Conservation (phyloP, 1,284 basidiomycete genomes). For the Tetrapyrgos nigripes region DNA sequence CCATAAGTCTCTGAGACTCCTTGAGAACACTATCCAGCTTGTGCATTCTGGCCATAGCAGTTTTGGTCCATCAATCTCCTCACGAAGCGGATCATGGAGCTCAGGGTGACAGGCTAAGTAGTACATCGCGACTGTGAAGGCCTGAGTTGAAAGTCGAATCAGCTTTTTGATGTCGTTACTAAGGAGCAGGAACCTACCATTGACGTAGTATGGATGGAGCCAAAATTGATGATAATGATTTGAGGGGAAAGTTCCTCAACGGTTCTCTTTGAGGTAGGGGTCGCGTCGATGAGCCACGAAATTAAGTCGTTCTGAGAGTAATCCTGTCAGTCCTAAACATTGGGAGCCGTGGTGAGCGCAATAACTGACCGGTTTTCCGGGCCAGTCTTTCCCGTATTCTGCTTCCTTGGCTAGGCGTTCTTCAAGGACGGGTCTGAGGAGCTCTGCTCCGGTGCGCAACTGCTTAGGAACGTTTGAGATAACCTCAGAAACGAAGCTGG, state of each 20-base stretch:
- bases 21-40: constrained; percentile 16
- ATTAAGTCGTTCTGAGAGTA: constrained; percentile 11
- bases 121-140: constrained; percentile 39
- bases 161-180: background rate
- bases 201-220: constrained; percentile 36
- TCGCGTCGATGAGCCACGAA: constrained; percentile 12
- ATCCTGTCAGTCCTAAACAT: background rate
- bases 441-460: constrained; percentile 30
- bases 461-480: constrained; percentile 29
- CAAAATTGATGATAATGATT: constrained; percentile 35
- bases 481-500: constrained; percentile 33
- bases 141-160: background rate
- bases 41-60: constrained; percentile 9
- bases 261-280: background rate
- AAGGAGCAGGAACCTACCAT: background rate
- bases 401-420: constrained; percentile 12
- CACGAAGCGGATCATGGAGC: constrained; percentile 38
- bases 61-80: constrained; percentile 42
- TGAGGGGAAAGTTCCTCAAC: constrained; percentile 22
- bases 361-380: constrained; percentile 11
- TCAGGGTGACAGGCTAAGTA: constrained; percentile 43
- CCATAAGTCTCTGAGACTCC: constrained; percentile 4
- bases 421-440: background rate
- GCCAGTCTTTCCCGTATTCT: constrained; percentile 15
- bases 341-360: background rate